Evolutionary conservation across 106 monocot genomes (phyloP).

Genomic region (Allium fistulosum): DNA sequence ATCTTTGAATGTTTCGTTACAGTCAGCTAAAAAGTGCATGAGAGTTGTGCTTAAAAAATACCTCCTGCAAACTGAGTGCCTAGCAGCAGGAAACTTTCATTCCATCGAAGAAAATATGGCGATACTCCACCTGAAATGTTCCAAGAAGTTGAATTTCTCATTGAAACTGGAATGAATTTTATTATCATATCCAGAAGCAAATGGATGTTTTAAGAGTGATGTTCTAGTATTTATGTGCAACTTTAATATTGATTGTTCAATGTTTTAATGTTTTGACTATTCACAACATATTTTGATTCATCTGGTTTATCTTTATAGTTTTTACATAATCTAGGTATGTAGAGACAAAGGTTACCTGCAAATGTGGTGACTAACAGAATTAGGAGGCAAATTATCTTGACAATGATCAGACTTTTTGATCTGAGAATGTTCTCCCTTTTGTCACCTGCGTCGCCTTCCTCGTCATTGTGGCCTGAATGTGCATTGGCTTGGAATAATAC

Average conservation of each 20-base stretch:
- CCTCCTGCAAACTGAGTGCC: slow-evolving; percentile 89
- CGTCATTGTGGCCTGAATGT: slow-evolving; percentile 6
- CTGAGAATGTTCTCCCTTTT: slow-evolving; percentile 27
- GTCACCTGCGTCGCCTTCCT: slow-evolving; percentile 12
- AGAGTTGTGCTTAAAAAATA: slow-evolving; percentile 61
- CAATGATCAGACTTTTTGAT: slow-evolving; percentile 31
- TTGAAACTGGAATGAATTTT: too few species aligned
- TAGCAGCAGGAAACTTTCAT: slow-evolving; percentile 53
- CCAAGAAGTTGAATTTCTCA: too few species aligned
- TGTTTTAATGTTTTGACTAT: too few species aligned
- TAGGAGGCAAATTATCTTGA: slow-evolving; percentile 64
- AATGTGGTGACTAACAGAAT: slow-evolving; percentile 50
- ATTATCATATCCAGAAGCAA: too few species aligned
- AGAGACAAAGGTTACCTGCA: not conserved
- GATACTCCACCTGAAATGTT: slow-evolving; percentile 41
- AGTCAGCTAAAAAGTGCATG: slow-evolving; percentile 76
- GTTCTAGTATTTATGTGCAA: too few species aligned
- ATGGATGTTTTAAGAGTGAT: too few species aligned
- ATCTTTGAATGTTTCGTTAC: slow-evolving; percentile 49
- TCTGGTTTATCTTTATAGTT: too few species aligned
- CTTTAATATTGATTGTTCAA: too few species aligned
- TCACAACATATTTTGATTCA: too few species aligned
- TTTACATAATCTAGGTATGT: too few species aligned
- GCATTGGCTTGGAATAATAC: not conserved
- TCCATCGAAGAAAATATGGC: slow-evolving; percentile 73